These are phyloP conservation scores for Hansenula sp. DNA, from an alignment of 1,139 yeast genomes.

Conservation along the genomic window DNA sequence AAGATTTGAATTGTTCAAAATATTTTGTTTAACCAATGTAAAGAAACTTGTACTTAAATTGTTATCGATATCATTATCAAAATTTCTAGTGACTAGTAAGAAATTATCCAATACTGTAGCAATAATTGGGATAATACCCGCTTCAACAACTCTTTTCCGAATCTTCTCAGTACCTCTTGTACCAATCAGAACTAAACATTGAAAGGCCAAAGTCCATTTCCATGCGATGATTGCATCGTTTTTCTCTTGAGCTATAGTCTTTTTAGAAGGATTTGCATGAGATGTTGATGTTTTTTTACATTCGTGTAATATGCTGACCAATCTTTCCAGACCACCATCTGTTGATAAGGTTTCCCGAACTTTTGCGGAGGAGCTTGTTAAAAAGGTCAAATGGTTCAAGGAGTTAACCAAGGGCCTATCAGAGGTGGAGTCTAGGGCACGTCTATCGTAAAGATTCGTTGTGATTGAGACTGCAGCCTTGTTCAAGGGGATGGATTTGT, in stretches of 20 bases:
- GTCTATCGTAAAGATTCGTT: constrained; percentile 80
- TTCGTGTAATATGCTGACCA: constrained; percentile 81
- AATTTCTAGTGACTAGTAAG: constrained; percentile 34
- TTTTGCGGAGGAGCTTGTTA: constrained; percentile 82
- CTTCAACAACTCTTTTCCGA: constrained; percentile 81
- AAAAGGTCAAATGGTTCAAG: constrained; percentile 80
- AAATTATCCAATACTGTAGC: constrained; percentile 92
- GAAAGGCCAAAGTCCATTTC: constrained; percentile 97
- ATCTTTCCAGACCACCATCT: constrained; percentile 91
- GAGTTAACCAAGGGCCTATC: constrained; percentile 91
- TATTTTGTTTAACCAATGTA: constrained; percentile 3
- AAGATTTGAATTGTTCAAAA: too few species aligned
- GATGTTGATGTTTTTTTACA: constrained; percentile 34
- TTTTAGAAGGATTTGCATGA: constrained; percentile 4
- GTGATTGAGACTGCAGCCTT: constrained; percentile 90
- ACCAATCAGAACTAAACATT: constrained; percentile 85
- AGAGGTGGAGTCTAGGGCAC: constrained; percentile 89
- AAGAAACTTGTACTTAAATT: constrained; percentile 13
- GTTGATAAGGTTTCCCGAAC: constrained; percentile 84
- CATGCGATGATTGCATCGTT: constrained; percentile 65
- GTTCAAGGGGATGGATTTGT: constrained; percentile 72
- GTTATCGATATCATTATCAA: constrained; percentile 27
- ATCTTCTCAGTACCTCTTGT: constrained; percentile 89
- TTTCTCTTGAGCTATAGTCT: constrained; percentile 27
- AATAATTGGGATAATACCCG: constrained; percentile 86